Evolutionary conservation across 1,139 yeast genomes (phyloP).

Genomic region (Zygoascus hellenicus): DNA sequence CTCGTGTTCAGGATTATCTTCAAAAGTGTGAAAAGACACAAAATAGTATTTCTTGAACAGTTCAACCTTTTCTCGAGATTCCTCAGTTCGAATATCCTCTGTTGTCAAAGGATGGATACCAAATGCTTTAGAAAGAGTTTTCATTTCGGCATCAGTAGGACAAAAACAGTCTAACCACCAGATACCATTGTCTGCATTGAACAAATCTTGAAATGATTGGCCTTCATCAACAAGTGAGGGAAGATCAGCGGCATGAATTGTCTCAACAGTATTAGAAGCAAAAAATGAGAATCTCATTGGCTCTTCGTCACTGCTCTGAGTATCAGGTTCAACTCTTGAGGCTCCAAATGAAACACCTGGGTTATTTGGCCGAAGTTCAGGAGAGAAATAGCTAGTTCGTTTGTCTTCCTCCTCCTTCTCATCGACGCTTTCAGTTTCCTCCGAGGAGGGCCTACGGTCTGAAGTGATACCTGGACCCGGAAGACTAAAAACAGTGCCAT

Average conservation of each 20-base stretch:
- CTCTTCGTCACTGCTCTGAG: background rate
- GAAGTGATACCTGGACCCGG: constrained; percentile 1
- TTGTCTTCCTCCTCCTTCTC: background rate
- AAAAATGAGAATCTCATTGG: constrained; percentile 70
- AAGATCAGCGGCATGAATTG: constrained; percentile 83
- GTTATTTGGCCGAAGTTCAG: background rate
- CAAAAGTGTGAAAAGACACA: constrained; percentile 90
- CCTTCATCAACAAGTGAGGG: constrained; percentile 65
- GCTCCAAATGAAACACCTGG: constrained; percentile 7
- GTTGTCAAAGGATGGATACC: constrained; percentile 94
- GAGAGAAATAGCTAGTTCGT: background rate
- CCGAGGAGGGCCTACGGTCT: background rate
- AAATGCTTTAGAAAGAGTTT: constrained; percentile 79
- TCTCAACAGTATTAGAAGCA: constrained; percentile 74
- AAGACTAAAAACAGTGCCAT: background rate
- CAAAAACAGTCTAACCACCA: constrained; percentile 87
- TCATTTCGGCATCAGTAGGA: constrained; percentile 96
- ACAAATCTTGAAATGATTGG: constrained; percentile 58
- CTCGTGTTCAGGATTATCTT: constrained; percentile 56
- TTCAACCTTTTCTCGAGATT: constrained; percentile 92
- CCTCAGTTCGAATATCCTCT: constrained; percentile 90
- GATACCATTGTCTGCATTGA: constrained; percentile 52
- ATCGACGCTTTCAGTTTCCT: background rate
- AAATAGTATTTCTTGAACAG: constrained; percentile 82
- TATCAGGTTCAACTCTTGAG: constrained; percentile 4